Evolutionary conservation across 2,329 filamentous ascomycete genomes (phyloP).

Genomic region (Ceratocystis alfenasii): DNA sequence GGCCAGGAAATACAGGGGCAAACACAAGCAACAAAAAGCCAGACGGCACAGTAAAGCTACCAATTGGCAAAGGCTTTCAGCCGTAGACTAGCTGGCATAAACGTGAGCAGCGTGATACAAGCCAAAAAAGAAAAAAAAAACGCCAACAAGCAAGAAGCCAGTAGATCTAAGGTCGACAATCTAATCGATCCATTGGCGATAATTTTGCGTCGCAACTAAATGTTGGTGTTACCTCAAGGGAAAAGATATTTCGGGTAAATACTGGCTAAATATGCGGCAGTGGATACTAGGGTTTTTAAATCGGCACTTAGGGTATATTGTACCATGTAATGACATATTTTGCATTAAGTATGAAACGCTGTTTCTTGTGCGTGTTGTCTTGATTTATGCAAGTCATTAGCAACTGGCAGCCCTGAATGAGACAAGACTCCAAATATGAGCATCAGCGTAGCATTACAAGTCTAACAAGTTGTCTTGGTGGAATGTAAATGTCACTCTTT

Average conservation of each 20-base stretch:
- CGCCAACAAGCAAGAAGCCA: neutral
- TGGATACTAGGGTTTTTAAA: neutral
- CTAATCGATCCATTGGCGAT: neutral
- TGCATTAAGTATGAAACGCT: neutral
- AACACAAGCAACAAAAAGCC: neutral
- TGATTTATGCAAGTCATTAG: neutral
- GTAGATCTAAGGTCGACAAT: neutral
- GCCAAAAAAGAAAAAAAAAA: neutral
- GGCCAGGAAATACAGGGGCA: neutral
- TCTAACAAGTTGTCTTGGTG: neutral
- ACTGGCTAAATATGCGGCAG: neutral
- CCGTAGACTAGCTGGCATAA: neutral
- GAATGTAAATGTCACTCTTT: neutral
- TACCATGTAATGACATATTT: neutral
- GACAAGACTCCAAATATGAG: neutral
- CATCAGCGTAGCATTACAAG: neutral
- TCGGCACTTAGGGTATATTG: neutral
- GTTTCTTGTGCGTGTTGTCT: neutral
- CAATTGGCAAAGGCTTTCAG: neutral
- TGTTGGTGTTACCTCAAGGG: slow-evolving; percentile 4
- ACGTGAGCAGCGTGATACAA: neutral
- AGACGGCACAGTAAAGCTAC: neutral
- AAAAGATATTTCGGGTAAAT: neutral
- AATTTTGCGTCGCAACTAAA: neutral
- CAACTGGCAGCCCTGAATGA: neutral